Percentiles rank a stretch among this genome's conserved stretches.
phyloP scores from a whole-genome alignment of 2,329 filamentous ascomycete genomes.

The Talaromyces sp. region DNA sequence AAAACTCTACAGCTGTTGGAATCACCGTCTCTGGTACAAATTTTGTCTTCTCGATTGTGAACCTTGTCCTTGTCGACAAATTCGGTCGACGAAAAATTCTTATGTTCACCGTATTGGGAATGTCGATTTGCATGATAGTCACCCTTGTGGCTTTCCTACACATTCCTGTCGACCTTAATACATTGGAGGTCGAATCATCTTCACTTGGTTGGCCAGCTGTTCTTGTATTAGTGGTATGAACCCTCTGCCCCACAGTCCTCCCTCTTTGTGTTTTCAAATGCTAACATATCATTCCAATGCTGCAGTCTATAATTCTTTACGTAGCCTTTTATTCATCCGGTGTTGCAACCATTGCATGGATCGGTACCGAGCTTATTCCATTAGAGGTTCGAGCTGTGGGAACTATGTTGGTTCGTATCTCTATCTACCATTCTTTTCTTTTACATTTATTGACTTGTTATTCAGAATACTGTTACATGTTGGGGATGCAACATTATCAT shows the following conservation, averaged over 20 bases:
- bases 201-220: constrained; percentile 38
- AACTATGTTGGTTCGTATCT: constrained; percentile 45
- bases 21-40: constrained; percentile 41
- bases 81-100: constrained; percentile 50
- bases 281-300: no score
- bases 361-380: constrained; percentile 52
- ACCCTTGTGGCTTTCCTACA: constrained; percentile 51
- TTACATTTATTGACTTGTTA: neutral
- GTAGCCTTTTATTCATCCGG: constrained; percentile 50
- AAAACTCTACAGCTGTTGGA: constrained; percentile 52
- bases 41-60: constrained; percentile 54
- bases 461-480: constrained; percentile 26
- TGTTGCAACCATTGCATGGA: constrained; percentile 53
- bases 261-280: no score
- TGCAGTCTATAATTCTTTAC: constrained; percentile 45
- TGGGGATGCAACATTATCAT: constrained; percentile 40
- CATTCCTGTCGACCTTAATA: constrained; percentile 49
- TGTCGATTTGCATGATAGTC: constrained; percentile 45
- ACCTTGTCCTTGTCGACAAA: constrained; percentile 49
- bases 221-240: constrained; percentile 39
- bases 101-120: constrained; percentile 46
- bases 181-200: constrained; percentile 38
- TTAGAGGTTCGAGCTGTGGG: constrained; percentile 53
- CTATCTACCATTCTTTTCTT: no score
- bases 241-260: no score